Evolutionary conservation across 148 eudicot genomes (phyloP).

Genomic region (Cornus controversa): DNA sequence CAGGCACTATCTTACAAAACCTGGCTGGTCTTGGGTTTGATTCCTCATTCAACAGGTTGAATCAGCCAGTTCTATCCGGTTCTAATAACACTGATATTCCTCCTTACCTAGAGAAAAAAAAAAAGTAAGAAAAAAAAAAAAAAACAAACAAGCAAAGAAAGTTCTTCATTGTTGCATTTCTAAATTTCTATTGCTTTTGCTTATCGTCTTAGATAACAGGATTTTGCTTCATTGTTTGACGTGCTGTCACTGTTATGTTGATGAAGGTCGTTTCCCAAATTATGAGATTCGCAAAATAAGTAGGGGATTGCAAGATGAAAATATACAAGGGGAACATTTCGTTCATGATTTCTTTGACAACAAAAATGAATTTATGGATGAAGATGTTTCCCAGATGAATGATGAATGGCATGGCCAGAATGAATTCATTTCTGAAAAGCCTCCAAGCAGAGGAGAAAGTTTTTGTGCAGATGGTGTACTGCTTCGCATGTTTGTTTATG

Average conservation of each 20-base stretch:
- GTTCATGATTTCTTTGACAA: slow-evolving; percentile 20
- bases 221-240: slow-evolving; percentile 7
- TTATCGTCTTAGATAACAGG: neutral
- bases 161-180: neutral
- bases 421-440: slow-evolving; percentile 15
- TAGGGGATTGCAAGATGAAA: slow-evolving; percentile 30
- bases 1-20: too few relatives aligned
- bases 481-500: slow-evolving; percentile 60
- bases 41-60: too few relatives aligned
- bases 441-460: slow-evolving; percentile 22
- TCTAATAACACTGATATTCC: neutral
- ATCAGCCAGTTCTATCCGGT: too few relatives aligned
- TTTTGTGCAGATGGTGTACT: slow-evolving; percentile 33
- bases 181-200: neutral
- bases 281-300: slow-evolving; percentile 59
- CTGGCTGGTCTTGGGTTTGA: too few relatives aligned
- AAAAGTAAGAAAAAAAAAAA: too few relatives aligned
- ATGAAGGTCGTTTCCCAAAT: slow-evolving; percentile 65
- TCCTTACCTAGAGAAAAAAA: neutral
- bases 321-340: slow-evolving; percentile 20
- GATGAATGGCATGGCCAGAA: slow-evolving; percentile 23
- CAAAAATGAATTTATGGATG: slow-evolving; percentile 29
- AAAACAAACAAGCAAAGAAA: too few relatives aligned
- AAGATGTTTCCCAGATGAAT: slow-evolving; percentile 21
- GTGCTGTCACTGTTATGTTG: slow-evolving; percentile 17